Base-by-base conservation (phyloP, 805 yeast genomes). In the Naumovozyma castellii region DNA sequence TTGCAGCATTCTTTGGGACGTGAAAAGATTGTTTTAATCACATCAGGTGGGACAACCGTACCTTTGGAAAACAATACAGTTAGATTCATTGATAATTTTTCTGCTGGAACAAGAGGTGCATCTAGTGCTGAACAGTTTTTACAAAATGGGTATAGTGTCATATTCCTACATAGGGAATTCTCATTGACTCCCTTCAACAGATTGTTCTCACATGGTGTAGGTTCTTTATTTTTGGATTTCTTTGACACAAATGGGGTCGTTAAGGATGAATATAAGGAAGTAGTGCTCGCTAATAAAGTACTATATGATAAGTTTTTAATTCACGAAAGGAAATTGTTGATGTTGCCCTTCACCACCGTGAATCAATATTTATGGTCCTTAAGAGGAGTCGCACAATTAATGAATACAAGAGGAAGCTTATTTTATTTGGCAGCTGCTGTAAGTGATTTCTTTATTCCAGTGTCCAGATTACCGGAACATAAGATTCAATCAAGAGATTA, bases 61-160 rank as follows among this genome's bases (percentile, higher is more conserved):
- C 99, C 99, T 0, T 67, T 92, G 48, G 99, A 92, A 55, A 88
- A 87, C 62, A 92, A 92, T 56, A 92, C 98, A 0, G 99, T 92
- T 5, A 66, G 99, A 39, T 92, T 92, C 62, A 87, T 92, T 53
- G 99, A 92, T 62, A 92, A 92, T 56, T 92, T 92, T 60, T 80
- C 92, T 47, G 97, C 97, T 18, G 99, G 99, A 18, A 92, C 97
- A 0, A 75, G 99, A 61, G 99, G 98, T 41, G 94, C 98, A 3
- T 78, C 95, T 0, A 80, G 94, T 31, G 95, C 97, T 3, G 98
- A 92, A 61, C 81, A 84, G 56, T 85, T 90, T 50, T 65, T 92
- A 39, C 84, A 81, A 41, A 67, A 75, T 41, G 95, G 87, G 1
- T 92, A 92, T 55, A 90, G 95, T 12, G 98, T 92, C 29, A 81